A percentile compares a stretch with the other conserved stretches of the same genome.
Conservation (phyloP, 352 stramenopile genomes). For the Globisporangium apiculatum region DNA sequence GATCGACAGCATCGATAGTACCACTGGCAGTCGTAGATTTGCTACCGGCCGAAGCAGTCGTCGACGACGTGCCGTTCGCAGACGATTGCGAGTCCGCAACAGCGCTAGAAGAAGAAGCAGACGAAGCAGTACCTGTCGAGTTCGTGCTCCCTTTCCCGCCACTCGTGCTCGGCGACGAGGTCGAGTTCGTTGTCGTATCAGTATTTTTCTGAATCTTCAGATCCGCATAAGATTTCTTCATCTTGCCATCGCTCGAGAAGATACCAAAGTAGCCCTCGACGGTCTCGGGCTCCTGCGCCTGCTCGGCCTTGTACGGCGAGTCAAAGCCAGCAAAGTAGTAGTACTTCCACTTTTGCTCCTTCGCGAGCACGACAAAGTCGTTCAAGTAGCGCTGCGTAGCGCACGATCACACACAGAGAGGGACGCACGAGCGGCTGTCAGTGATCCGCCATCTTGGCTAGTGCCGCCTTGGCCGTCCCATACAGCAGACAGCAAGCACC, state of each 20-base stretch:
- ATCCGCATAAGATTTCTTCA: conserved; percentile 58
- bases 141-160: neutral
- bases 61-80: neutral
- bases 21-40: neutral
- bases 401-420: neutral
- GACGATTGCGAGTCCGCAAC: neutral
- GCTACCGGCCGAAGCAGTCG: conserved; percentile 2
- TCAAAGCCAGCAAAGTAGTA: conserved; percentile 87
- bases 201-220: conserved; percentile 42
- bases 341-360: conserved; percentile 69
- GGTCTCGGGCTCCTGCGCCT: conserved; percentile 35
- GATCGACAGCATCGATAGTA: neutral
- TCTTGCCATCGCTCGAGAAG: conserved; percentile 47
- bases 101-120: conserved; percentile 1
- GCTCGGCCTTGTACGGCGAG: conserved; percentile 66
- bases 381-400: conserved; percentile 51
- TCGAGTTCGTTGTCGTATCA: conserved; percentile 12
- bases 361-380: conserved; percentile 67
- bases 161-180: conserved; percentile 14
- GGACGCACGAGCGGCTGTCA: neutral
- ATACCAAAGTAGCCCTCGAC: conserved; percentile 79
- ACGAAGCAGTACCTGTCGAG: conserved; percentile 7
- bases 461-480: no score
- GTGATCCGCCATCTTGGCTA: no score
- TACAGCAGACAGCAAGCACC: no score